These are phyloP conservation scores for Pleomassaria siparia DNA, from an alignment of 2,329 filamentous ascomycete species.

Conservation along the genomic window DNA sequence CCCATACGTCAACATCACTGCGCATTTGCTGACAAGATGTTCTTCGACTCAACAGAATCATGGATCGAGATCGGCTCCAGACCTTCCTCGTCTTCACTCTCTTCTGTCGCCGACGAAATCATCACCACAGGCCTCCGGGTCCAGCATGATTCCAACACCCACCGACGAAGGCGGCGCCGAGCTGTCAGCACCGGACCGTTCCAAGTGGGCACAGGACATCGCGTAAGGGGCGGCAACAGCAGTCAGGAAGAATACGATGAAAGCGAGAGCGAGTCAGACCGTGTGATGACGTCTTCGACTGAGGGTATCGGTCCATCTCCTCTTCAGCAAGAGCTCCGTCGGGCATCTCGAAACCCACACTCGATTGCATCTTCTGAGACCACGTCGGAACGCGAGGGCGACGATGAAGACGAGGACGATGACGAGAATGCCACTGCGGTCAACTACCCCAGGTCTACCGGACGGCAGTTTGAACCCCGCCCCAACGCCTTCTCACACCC, in stretches of 20 bases:
- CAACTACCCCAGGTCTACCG: conserved; percentile 59
- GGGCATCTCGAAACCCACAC: conserved; percentile 25
- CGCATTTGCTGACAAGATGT: conserved; percentile 14
- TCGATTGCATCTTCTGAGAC: conserved; percentile 42
- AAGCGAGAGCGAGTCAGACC: conserved; percentile 86
- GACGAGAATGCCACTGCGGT: conserved; percentile 84
- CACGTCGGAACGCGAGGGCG: conserved; percentile 37
- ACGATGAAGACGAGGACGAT: conserved; percentile 56
- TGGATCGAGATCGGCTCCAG: conserved; percentile 95
- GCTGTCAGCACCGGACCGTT: conserved; percentile 41
- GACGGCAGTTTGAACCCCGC: conserved; percentile 73
- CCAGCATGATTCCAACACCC: conserved; percentile 63
- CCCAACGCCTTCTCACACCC: conserved; percentile 92
- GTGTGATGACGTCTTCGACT: conserved; percentile 64
- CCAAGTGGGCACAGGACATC: conserved; percentile 37
- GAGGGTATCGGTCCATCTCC: conserved; percentile 54
- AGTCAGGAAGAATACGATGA: conserved; percentile 96
- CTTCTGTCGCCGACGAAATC: conserved; percentile 81
- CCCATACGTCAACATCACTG: conserved; percentile 1
- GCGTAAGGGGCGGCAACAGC: conserved; percentile 57
- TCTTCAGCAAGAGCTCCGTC: conserved; percentile 32
- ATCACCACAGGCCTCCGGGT: conserved; percentile 85
- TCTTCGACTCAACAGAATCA: conserved; percentile 65
- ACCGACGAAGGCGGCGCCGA: conserved; percentile 55
- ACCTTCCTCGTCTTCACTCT: conserved; percentile 89